Percentiles rank a stretch among this genome's conserved stretches.
Evolutionary conservation across 2,329 filamentous ascomycete species (phyloP).

Genomic region (Sarocladiaceae sp.): DNA sequence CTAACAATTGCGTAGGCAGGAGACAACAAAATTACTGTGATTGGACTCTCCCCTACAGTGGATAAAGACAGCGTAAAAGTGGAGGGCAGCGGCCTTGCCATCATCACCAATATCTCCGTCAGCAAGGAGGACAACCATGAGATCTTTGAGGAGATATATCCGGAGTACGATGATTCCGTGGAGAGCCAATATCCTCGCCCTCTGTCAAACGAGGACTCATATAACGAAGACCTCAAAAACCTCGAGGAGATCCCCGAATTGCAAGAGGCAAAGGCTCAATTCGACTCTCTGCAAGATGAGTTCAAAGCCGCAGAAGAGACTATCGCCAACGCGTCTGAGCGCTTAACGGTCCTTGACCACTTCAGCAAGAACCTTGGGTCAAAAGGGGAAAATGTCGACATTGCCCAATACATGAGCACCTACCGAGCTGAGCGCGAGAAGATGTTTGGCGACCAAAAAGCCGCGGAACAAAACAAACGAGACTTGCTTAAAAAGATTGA

Average conservation of each 20-base stretch:
- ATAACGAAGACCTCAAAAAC: constrained; percentile 20
- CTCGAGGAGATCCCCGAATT: constrained; percentile 17
- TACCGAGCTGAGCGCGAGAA: constrained; percentile 40
- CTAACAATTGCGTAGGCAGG: constrained; percentile 37
- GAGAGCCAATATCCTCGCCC: constrained; percentile 20
- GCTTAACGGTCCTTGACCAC: constrained; percentile 36
- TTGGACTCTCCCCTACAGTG: constrained; percentile 50
- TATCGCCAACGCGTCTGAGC: constrained; percentile 23
- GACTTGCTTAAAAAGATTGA: constrained; percentile 27
- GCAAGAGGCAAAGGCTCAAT: constrained; percentile 22
- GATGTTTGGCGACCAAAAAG: constrained; percentile 36
- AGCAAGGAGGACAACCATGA: constrained; percentile 53
- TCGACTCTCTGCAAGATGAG: constrained; percentile 24
- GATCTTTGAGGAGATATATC: constrained; percentile 50
- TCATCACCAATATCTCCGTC: constrained; percentile 58
- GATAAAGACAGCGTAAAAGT: constrained; percentile 59
- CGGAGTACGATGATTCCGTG: constrained; percentile 34
- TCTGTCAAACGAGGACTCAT: constrained; percentile 22
- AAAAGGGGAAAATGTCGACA: constrained; percentile 19
- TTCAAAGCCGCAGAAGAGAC: constrained; percentile 11
- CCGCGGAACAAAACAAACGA: constrained; percentile 25
- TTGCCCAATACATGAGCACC: constrained; percentile 31
- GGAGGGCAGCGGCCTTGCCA: constrained; percentile 50
- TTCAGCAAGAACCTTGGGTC: constrained; percentile 32
- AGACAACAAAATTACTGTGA: constrained; percentile 53